Evolutionary conservation across 805 yeast genomes (phyloP).

Genomic region (Debaryomyces prosopidis): DNA sequence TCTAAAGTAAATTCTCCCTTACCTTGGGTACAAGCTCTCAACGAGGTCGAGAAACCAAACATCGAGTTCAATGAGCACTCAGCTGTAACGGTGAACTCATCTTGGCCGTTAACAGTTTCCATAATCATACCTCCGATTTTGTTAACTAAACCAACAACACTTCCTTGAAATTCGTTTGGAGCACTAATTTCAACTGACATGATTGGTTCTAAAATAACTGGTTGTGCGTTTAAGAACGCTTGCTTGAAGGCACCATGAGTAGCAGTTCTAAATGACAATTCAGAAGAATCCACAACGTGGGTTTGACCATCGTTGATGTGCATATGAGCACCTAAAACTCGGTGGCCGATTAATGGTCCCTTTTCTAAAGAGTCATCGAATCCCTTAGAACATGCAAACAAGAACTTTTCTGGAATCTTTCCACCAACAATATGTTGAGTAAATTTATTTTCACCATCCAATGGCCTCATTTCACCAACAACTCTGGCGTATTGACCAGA

Average conservation of each 20-base stretch:
- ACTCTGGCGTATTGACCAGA: conserved; percentile 99
- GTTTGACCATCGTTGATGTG: conserved; percentile 95
- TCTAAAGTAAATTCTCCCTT: conserved; percentile 97
- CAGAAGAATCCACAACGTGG: conserved; percentile 96
- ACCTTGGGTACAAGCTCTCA: conserved; percentile 98
- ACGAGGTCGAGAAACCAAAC: conserved; percentile 94
- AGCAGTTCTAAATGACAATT: conserved; percentile 92
- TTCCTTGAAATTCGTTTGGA: conserved; percentile 95
- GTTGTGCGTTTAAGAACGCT: conserved; percentile 80
- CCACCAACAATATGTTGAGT: conserved; percentile 94
- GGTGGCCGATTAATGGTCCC: conserved; percentile 96
- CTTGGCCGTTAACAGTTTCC: conserved; percentile 92
- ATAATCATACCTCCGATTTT: conserved; percentile 88
- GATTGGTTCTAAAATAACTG: conserved; percentile 92
- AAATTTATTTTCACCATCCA: conserved; percentile 71
- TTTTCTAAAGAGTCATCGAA: conserved; percentile 92
- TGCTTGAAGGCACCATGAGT: conserved; percentile 89
- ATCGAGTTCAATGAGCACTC: conserved; percentile 95
- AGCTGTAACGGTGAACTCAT: conserved; percentile 89
- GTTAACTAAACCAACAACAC: conserved; percentile 86
- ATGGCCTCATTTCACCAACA: conserved; percentile 73
- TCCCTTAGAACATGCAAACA: conserved; percentile 92
- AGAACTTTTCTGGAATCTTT: conserved; percentile 90
- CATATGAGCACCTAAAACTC: conserved; percentile 91
- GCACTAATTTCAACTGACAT: conserved; percentile 93